A percentile compares a stretch with the other conserved stretches of the same genome.
Evolutionary conservation across 1,284 basidiomycete species (phyloP).

Genomic region (Ceratobasidium sp.): DNA sequence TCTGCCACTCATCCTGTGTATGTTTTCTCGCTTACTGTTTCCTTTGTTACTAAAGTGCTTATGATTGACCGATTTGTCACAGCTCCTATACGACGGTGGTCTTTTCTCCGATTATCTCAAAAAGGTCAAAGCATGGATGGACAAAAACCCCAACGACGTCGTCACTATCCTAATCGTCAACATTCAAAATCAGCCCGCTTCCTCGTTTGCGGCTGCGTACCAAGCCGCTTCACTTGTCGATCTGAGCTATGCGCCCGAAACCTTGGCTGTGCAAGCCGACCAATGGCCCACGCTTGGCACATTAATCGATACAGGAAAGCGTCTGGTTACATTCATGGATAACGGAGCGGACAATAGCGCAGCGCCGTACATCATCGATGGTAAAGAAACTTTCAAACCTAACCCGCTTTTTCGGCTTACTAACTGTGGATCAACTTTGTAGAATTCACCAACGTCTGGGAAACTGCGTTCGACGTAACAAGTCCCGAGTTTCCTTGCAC

Average conservation of each 20-base stretch:
- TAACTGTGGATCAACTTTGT: background rate
- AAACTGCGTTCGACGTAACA: slow-evolving; percentile 86
- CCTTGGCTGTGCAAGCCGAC: slow-evolving; percentile 67
- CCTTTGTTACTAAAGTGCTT: slow-evolving; percentile 23
- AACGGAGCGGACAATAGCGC: slow-evolving; percentile 76
- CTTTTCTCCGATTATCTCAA: slow-evolving; percentile 61
- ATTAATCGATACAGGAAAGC: slow-evolving; percentile 71
- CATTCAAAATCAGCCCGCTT: slow-evolving; percentile 73
- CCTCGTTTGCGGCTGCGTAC: slow-evolving; percentile 77
- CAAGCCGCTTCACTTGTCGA: slow-evolving; percentile 75
- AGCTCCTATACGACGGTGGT: slow-evolving; percentile 83
- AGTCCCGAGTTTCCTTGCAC: slow-evolving; percentile 84
- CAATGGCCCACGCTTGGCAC: slow-evolving; percentile 88
- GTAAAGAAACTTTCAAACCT: slow-evolving; percentile 62
- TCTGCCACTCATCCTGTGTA: slow-evolving; percentile 87
- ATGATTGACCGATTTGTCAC: background rate
- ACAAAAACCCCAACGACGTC: slow-evolving; percentile 90
- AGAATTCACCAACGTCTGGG: slow-evolving; percentile 95
- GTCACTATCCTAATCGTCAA: slow-evolving; percentile 90
- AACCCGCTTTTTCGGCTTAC: too few relatives aligned
- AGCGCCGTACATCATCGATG: slow-evolving; percentile 89
- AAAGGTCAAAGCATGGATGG: slow-evolving; percentile 86
- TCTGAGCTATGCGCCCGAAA: slow-evolving; percentile 77
- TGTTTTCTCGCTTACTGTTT: slow-evolving; percentile 54
- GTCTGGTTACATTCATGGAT: slow-evolving; percentile 88